Evolutionary conservation across 805 yeast species (phyloP).

Genomic region (Priceomyces melissophilus): DNA sequence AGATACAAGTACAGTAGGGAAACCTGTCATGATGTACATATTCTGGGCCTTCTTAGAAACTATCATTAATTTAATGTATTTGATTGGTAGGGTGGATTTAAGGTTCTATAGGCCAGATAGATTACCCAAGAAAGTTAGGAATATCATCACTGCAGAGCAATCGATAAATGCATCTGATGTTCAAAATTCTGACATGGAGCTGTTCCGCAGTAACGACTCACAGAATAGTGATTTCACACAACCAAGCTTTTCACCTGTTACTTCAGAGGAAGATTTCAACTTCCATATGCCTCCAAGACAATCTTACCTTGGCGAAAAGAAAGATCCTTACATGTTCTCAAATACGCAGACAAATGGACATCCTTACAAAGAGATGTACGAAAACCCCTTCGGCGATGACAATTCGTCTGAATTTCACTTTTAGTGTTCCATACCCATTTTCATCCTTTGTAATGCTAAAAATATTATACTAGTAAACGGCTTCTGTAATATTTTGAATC

Average conservation of each 20-base stretch:
- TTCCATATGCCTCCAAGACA: constrained; percentile 4
- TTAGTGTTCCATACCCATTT: not conserved
- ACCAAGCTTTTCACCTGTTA: constrained; percentile 2
- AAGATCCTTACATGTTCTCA: not conserved
- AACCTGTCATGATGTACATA: constrained; percentile 61
- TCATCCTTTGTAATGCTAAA: too few species aligned
- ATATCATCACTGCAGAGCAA: constrained; percentile 42
- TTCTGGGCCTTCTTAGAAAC: constrained; percentile 68
- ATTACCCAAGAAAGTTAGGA: constrained; percentile 37
- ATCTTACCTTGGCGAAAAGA: constrained; percentile 2
- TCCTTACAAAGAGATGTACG: constrained; percentile 2
- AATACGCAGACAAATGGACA: not conserved
- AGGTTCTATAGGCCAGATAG: constrained; percentile 77
- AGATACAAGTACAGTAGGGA: constrained; percentile 19
- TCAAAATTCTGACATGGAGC: constrained; percentile 9
- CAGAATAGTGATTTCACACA: not conserved
- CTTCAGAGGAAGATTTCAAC: constrained; percentile 3
- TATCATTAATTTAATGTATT: constrained; percentile 51
- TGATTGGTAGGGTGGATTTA: constrained; percentile 66
- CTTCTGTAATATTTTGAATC: too few species aligned
- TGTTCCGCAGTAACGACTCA: not conserved
- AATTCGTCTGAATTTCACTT: constrained; percentile 2
- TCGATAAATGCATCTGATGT: constrained; percentile 28
- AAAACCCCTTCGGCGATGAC: constrained; percentile 2
- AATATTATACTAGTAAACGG: too few species aligned